Base-by-base conservation (phyloP, 768 basidiomycete genomes). In the Boletus speciosus region DNA sequence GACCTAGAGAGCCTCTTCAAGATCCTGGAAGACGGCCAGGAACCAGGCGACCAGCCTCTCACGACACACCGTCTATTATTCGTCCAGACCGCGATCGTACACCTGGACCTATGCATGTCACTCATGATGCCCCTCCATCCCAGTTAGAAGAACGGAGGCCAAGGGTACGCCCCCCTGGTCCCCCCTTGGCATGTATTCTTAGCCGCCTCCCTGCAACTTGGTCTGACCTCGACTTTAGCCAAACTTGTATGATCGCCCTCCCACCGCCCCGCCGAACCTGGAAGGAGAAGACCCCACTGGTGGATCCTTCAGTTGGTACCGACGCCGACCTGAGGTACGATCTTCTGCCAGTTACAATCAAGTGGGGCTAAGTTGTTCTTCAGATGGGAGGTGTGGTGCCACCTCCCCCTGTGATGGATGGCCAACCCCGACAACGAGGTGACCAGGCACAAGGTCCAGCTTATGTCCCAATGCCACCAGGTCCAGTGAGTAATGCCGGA, bases 381-480 rank as follows among this genome's bases (percentile, higher is more conserved):
- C 8, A 70, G 69, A 19, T 19, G 19, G 50, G 36, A 3, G 61
- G 62, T 37, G 39, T 55, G 19, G 48, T 62, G 31, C 63, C 69
- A 27, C 69, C 70, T 31, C 70, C 66, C 1, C 66, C 63, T 27
- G 47, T 55, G n/a, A 6, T 72, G n/a, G 57, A 48, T 16, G 57
- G 48, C 2, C 52, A 37, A 35, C 49, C 59, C 23, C 52, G 52
- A 44, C 71, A 60, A 52, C 54, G 62, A 25, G 58, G 62, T n/a
- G 65, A 65, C 32, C 59, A 40, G 15, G 63, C 52, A 27, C 58
- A 60, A 40, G 68, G 66, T 19, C 68, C 73, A 2, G 60, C 62
- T 9, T 78, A 77, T 62, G 60, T 75, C 23, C 71, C 71, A 27
- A 79, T 81, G 77, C 82, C 81, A 31, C 64, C 74, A 29, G 78